Evolutionary conservation across 1,284 basidiomycete species (phyloP).

Genomic region (Leccinum holopus): DNA sequence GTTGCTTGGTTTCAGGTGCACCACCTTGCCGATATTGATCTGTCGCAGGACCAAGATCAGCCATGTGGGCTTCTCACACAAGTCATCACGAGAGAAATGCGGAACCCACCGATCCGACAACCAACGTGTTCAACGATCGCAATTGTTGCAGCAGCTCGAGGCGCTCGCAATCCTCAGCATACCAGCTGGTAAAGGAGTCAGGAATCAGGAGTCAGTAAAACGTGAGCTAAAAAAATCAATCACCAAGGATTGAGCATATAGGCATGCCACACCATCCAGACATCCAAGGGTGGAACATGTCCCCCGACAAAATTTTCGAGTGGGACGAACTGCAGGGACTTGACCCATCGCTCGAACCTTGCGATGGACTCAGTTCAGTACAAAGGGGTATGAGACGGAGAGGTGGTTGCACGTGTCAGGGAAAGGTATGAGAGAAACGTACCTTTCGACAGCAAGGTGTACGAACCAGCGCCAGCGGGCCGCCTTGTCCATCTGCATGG

Average conservation of each 20-base stretch:
- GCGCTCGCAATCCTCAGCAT: slow-evolving; percentile 40
- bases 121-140: slow-evolving; percentile 24
- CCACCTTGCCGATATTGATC: slow-evolving; percentile 27
- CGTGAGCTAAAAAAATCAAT: neutral
- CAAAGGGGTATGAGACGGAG: neutral
- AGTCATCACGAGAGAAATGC: neutral
- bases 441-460: slow-evolving; percentile 34
- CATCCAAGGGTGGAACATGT: slow-evolving; percentile 44
- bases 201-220: neutral
- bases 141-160: slow-evolving; percentile 27
- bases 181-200: slow-evolving; percentile 31
- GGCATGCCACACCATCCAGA: slow-evolving; percentile 49
- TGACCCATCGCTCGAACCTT: slow-evolving; percentile 40
- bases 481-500: slow-evolving; percentile 24
- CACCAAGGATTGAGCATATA: slow-evolving; percentile 43
- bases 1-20: slow-evolving; percentile 20
- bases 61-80: neutral
- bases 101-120: slow-evolving; percentile 23
- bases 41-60: slow-evolving; percentile 5
- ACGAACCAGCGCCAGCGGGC: slow-evolving; percentile 35
- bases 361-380: neutral
- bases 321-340: slow-evolving; percentile 22
- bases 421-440: neutral
- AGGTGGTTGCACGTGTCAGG: too few relatives aligned
- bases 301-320: slow-evolving; percentile 29